Evolutionary conservation across 2,329 filamentous ascomycete species (phyloP), one percentile per base, ranked within the genome.

Genomic region (Exophiala dermatitidis): DNA sequence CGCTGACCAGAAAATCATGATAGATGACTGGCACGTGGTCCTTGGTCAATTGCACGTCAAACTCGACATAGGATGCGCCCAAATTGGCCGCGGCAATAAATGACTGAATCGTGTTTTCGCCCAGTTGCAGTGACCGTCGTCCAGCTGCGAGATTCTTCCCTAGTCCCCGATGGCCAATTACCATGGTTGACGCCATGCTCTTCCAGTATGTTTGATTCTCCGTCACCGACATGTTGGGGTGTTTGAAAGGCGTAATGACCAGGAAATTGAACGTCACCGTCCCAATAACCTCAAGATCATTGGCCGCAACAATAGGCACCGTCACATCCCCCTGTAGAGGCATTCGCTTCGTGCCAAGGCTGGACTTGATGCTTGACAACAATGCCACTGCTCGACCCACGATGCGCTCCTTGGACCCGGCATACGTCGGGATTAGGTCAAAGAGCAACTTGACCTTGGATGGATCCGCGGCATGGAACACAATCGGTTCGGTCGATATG

Each of bases 21-120:
- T 98, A 98, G 64, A 98, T 95, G 60, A 98, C 91, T 0, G 93
- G 93, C 1, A 98, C 90, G 64, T 94, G 90, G 67, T 98, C 93
- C 66, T 98, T 98, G n/a, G 93, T 98, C 37, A 98, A 76, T 68
- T 98, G 93, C 0, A 98, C 93, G 67, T 98, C 93, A 65, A 82
- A 81, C 63, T 85, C 82, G 34, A 85, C 81, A 62, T 85, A 85
- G 6, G 79, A 80, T 8, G 82, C 93, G 5, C 93, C 93, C 48
- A 98, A 72, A 62, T 96, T 97, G 41, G 91, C 90, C 1, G 93
- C 93, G 2, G 91, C 89, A 65, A 97, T 95, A 71, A 98, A 98
- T 0, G 93, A 97, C 62, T 83, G 86, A 29, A 98, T 78, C 0
- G 93, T 98, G 68, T 98, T 98, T 71, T 98, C 93, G 55, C 93